Evolutionary conservation across 306 rosid species (phyloP).

Genomic region (Prinsepia uniflora): DNA sequence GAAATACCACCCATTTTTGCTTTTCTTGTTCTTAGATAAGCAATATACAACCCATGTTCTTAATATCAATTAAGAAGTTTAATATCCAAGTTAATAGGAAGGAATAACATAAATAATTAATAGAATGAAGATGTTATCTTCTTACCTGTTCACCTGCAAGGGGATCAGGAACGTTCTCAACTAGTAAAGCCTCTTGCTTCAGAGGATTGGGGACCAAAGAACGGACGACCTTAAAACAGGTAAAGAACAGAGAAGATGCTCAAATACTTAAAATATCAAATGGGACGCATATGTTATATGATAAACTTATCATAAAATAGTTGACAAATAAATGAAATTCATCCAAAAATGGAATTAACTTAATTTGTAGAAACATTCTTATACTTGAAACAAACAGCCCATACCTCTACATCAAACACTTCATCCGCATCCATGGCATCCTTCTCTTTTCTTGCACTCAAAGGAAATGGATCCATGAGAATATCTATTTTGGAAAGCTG

Average conservation of each 20-base stretch:
- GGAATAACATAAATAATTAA: not conserved
- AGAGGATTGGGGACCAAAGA: constrained; percentile 57
- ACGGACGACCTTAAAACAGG: constrained; percentile 47
- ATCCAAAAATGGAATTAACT: not conserved
- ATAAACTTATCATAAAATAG: not conserved
- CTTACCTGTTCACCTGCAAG: constrained; percentile 94
- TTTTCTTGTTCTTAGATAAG: not conserved
- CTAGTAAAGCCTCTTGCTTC: constrained; percentile 71
- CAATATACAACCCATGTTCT: constrained; percentile 4
- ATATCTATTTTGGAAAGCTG: constrained; percentile 68
- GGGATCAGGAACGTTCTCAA: constrained; percentile 77
- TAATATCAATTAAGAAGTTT: not conserved
- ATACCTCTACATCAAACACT: constrained; percentile 52
- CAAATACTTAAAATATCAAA: not conserved
- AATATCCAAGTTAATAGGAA: not conserved
- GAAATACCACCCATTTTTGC: not conserved
- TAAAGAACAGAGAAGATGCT: constrained; percentile 4
- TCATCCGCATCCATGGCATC: constrained; percentile 79
- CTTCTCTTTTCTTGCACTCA: constrained; percentile 60
- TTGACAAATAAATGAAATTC: not conserved
- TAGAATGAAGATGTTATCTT: not conserved
- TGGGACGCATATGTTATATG: not conserved
- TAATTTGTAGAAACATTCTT: not conserved
- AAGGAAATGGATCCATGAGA: constrained; percentile 75
- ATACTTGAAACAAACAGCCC: not conserved